A percentile compares a stretch with the other conserved stretches of the same genome.
These are phyloP conservation scores for Kazachstania sp. DNA, from an alignment of 1,139 yeast genomes.

Conservation along the genomic window DNA sequence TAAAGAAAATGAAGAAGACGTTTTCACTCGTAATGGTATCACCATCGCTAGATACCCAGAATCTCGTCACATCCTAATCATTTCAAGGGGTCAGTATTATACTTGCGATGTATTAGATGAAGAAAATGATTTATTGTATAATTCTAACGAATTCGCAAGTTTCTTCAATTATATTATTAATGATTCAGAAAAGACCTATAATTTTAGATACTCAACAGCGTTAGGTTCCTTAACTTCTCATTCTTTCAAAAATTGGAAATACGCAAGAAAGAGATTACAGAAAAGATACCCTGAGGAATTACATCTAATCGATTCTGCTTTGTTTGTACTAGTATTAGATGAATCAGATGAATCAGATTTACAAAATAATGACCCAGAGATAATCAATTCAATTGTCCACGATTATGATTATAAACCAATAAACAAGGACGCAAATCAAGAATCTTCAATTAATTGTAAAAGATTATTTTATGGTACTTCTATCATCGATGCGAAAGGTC, in stretches of 20 bases:
- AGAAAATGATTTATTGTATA: conserved; percentile 39
- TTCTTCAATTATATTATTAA: conserved; percentile 44
- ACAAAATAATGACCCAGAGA: conserved; percentile 32
- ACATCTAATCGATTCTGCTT: conserved; percentile 49
- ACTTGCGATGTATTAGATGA: conserved; percentile 47
- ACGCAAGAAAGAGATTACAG: conserved; percentile 41
- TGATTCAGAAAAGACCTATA: conserved; percentile 36
- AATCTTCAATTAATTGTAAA: conserved; percentile 30
- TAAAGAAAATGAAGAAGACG: conserved; percentile 11
- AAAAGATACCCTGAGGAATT: conserved; percentile 41
- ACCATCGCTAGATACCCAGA: conserved; percentile 30
- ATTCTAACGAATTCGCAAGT: conserved; percentile 46
- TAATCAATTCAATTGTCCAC: conserved; percentile 9
- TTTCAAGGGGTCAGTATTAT: conserved; percentile 58
- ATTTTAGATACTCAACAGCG: conserved; percentile 43
- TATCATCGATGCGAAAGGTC: conserved; percentile 43
- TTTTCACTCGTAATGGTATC: conserved; percentile 32
- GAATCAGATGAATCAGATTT: conserved; percentile 41
- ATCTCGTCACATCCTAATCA: conserved; percentile 46
- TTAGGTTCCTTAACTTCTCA: conserved; percentile 68
- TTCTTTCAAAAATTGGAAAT: conserved; percentile 53
- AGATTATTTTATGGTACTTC: conserved; percentile 60
- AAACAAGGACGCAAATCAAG: conserved; percentile 7
- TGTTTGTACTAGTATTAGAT: conserved; percentile 63
- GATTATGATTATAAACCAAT: conserved; percentile 4